Base-by-base conservation (phyloP, 2,329 filamentous ascomycete species). In the Dothideomycetes sp. region DNA sequence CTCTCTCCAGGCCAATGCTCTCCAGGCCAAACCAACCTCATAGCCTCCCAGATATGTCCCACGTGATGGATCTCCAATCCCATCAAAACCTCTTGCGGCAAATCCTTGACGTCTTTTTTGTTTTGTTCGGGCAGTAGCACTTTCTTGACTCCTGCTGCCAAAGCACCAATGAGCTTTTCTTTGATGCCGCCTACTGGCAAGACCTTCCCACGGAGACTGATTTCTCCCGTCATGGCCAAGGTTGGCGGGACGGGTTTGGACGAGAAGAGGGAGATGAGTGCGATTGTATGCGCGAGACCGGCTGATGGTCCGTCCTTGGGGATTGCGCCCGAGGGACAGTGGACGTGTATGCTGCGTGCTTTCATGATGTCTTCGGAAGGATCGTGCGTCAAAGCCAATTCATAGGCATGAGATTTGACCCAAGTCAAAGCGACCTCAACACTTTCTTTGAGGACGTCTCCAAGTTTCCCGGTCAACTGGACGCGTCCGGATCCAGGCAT, bases 161-260 rank as follows among this genome's bases (percentile, higher is more conserved):
- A 70, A 7, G 91, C 91, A 16, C 91, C 91, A 57, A 98, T 96
- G 39, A 96, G 72, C 64, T 98, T 98, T 75, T 98, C 89, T 65
- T 96, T 95, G 67, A 98, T 96, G 13, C 91, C 91, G 39, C 91
- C 91, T 24, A 98, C 91, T 18, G 89, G 86, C 64, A 91, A 85
- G 43, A 98, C 83, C 49, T 87, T 79, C 16, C 91, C 91, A 29
- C 91, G 77, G 18, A 98, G 76, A 43, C 83, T 86, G 47, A 82
- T 65, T 55, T 82, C 78, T 7, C 78, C 78, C 0, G 91, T 98
- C 91, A 98, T 98, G 30, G 91, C 91, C 62, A 98, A 80, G 3
- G 84, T 87, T 1, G 89, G 85, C 28, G 89, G 85, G 4, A 98
- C 88, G 18, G 83, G 70, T 55, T 87, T 87, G 45, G 81, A 83